phyloP scores from a whole-genome alignment of 2,329 filamentous ascomycete species.

The Parasarocladium wereldwijsianum region DNA sequence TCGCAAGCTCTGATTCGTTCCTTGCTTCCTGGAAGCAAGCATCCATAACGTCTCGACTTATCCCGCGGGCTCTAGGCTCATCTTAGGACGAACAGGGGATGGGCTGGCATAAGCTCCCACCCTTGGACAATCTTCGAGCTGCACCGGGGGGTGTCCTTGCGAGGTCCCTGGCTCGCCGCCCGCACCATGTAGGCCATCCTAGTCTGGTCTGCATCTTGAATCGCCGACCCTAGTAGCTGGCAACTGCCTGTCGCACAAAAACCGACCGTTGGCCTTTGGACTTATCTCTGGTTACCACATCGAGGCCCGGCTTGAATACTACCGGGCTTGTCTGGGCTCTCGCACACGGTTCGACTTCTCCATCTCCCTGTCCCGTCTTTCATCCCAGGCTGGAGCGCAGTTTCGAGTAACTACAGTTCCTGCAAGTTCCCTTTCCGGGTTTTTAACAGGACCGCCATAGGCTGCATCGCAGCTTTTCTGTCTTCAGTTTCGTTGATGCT shows the following conservation, averaged over 20 bases:
- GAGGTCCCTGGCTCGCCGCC: slow-evolving; percentile 3
- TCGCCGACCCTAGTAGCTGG: slow-evolving; percentile 2
- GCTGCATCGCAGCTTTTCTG: slow-evolving; percentile 29
- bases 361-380: not conserved
- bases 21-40: no score
- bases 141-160: slow-evolving; percentile 3
- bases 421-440: not conserved
- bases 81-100: slow-evolving; percentile 5
- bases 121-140: slow-evolving; percentile 5
- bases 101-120: slow-evolving; percentile 5
- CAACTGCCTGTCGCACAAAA: slow-evolving; percentile 5
- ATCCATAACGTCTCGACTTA: no score
- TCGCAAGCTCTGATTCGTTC: no score
- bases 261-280: slow-evolving; percentile 4
- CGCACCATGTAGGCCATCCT: slow-evolving; percentile 4
- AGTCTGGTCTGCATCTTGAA: slow-evolving; percentile 4
- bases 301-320: slow-evolving; percentile 1
- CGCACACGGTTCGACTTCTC: not conserved
- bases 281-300: not conserved
- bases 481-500: slow-evolving; percentile 27
- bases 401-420: not conserved
- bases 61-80: no score
- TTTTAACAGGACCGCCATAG: slow-evolving; percentile 24
- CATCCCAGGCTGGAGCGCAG: not conserved
- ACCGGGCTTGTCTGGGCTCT: no score